Conservation (phyloP, 2,329 filamentous ascomycete genomes). For the Ascochyta clinopodiicola region DNA sequence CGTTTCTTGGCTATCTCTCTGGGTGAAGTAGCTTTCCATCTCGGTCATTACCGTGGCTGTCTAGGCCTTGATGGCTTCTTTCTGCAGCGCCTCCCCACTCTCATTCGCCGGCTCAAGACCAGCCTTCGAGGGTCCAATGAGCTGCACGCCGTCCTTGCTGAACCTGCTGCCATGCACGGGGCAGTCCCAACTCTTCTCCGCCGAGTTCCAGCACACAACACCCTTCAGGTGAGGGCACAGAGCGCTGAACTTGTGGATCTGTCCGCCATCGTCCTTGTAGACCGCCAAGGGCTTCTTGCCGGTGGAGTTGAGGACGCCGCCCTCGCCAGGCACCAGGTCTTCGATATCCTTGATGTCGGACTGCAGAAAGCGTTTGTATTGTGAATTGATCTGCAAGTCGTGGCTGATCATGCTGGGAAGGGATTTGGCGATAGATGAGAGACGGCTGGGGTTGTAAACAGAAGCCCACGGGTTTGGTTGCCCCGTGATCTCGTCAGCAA, state of each 20-base stretch:
- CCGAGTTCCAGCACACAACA: constrained; percentile 63
- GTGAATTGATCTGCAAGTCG: constrained; percentile 62
- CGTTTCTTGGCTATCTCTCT: not conserved
- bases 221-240: constrained; percentile 64
- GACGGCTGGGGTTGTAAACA: constrained; percentile 60
- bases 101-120: constrained; percentile 44
- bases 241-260: constrained; percentile 59
- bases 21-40: not conserved
- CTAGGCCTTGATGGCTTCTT: constrained; percentile 20
- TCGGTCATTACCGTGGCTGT: not conserved
- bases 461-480: constrained; percentile 58
- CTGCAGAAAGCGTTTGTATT: constrained; percentile 63
- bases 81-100: constrained; percentile 33
- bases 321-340: constrained; percentile 57
- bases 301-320: constrained; percentile 60
- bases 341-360: constrained; percentile 64
- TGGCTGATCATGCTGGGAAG: constrained; percentile 57
- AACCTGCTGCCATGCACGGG: constrained; percentile 56
- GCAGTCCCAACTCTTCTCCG: constrained; percentile 54
- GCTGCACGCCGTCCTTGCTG: constrained; percentile 51
- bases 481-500: constrained; percentile 62
- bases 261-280: constrained; percentile 63
- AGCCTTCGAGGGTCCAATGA: constrained; percentile 51
- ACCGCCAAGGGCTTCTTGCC: constrained; percentile 59
- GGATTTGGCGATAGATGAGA: constrained; percentile 54